phyloP scores from a whole-genome alignment of 306 rosid genomes.

The Castanopsis chinensis region DNA sequence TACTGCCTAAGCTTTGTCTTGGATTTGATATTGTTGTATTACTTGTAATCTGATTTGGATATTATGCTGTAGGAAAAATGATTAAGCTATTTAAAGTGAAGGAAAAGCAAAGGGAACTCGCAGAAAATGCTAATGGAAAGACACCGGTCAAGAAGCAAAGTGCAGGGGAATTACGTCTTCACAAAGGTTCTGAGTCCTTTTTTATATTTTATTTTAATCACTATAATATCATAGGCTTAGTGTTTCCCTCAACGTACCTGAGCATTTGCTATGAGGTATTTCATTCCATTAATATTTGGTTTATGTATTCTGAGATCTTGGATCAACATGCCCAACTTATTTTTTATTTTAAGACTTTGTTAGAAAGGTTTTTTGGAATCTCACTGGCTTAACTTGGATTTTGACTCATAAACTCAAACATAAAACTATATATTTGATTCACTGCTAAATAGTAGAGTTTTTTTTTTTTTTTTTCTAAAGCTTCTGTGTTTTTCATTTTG shows the following conservation, averaged over 20 bases:
- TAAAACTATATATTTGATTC: not conserved
- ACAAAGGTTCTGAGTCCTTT: constrained; percentile 35
- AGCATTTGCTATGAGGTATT: not conserved
- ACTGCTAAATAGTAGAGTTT: not conserved
- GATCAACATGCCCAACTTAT: not conserved
- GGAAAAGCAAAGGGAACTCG: constrained; percentile 57
- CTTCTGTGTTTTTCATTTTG: constrained; percentile 2
- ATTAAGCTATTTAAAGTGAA: constrained; percentile 58
- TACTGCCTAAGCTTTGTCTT: not conserved
- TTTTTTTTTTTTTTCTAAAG: not conserved
- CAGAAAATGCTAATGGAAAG: constrained; percentile 47
- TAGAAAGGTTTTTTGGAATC: not conserved
- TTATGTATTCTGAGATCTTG: not conserved
- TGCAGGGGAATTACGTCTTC: constrained; percentile 64
- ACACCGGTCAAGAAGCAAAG: constrained; percentile 43
- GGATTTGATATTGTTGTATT: not conserved
- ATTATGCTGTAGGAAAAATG: constrained; percentile 40
- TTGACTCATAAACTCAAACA: not conserved
- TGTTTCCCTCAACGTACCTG: not conserved
- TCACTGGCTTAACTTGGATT: not conserved
- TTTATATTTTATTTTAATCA: not conserved
- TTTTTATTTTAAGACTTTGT: not conserved
- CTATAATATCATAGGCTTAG: not conserved
- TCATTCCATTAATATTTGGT: not conserved
- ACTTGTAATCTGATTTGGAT: not conserved